phyloP scores from a whole-genome alignment of 2,329 filamentous ascomycete genomes.

The Cercospora canescens region DNA sequence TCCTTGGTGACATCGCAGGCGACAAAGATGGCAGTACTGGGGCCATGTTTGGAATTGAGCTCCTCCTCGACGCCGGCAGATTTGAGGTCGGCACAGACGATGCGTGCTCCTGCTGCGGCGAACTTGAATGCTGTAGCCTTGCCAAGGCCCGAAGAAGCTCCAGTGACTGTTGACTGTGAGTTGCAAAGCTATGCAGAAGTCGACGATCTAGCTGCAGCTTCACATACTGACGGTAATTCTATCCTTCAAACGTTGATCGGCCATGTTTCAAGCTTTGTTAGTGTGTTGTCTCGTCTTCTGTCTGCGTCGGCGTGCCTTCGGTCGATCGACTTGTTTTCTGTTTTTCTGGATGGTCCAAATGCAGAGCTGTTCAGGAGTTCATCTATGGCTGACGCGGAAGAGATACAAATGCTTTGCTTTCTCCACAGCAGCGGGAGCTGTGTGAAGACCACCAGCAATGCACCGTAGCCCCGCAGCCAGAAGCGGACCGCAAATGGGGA shows the following conservation, averaged over 20 bases:
- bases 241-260: slow-evolving; percentile 24
- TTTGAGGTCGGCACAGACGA: slow-evolving; percentile 30
- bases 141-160: slow-evolving; percentile 31
- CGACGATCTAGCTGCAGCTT: background rate
- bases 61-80: slow-evolving; percentile 24
- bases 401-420: too few relatives aligned
- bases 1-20: slow-evolving; percentile 30
- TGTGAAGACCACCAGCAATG: background rate
- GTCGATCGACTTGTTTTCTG: background rate
- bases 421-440: background rate
- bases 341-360: background rate
- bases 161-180: slow-evolving; percentile 22
- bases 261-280: background rate
- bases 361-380: background rate
- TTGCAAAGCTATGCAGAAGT: background rate
- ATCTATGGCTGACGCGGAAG: background rate
- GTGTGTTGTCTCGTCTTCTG: background rate
- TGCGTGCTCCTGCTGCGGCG: slow-evolving; percentile 27
- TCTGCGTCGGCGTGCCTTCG: background rate
- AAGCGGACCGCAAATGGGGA: background rate
- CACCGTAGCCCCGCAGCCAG: background rate
- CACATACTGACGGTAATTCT: slow-evolving; percentile 28
- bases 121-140: slow-evolving; percentile 31
- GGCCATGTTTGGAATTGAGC: slow-evolving; percentile 25
- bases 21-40: slow-evolving; percentile 25